Conservation (phyloP, 2,329 filamentous ascomycete genomes). For the Septoria linicola region DNA sequence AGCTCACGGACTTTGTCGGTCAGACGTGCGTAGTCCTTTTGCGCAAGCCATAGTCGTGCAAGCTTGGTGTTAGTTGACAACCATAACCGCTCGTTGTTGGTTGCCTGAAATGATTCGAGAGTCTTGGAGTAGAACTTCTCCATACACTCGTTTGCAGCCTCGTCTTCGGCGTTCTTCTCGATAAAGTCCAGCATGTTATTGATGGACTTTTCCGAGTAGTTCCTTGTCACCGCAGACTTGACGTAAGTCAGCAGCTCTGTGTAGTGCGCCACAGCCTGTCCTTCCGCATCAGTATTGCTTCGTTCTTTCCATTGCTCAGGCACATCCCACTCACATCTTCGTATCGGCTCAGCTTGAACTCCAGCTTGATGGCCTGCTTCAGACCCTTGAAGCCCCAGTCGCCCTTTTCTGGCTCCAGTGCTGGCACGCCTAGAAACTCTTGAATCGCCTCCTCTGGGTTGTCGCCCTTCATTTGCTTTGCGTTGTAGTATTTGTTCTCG, state of each 20-base stretch:
- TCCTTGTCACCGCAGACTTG: slow-evolving; percentile 92
- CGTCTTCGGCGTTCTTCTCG: slow-evolving; percentile 77
- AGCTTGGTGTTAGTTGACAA: slow-evolving; percentile 98
- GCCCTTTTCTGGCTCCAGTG: slow-evolving; percentile 83
- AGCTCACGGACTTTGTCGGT: slow-evolving; percentile 83
- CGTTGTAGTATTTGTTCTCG: slow-evolving; percentile 99
- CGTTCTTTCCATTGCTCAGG: not conserved
- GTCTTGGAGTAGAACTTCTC: slow-evolving; percentile 94
- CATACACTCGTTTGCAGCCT: slow-evolving; percentile 75
- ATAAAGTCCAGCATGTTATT: slow-evolving; percentile 99
- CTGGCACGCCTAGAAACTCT: slow-evolving; percentile 86
- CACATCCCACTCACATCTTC: slow-evolving; percentile 60
- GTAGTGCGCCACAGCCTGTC: slow-evolving; percentile 85
- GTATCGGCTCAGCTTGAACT: slow-evolving; percentile 89
- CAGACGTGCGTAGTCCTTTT: slow-evolving; percentile 80
- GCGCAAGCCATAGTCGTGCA: slow-evolving; percentile 83
- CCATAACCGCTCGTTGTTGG: slow-evolving; percentile 96
- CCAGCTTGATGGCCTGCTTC: slow-evolving; percentile 96
- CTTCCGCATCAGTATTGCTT: slow-evolving; percentile 26
- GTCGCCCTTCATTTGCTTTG: slow-evolving; percentile 88
- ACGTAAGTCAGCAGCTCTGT: slow-evolving; percentile 94
- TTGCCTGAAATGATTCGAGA: slow-evolving; percentile 90
- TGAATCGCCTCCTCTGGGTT: slow-evolving; percentile 85
- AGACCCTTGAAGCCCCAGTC: slow-evolving; percentile 99
- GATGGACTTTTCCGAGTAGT: slow-evolving; percentile 98